Percentiles rank a stretch among this genome's conserved stretches.
Conservation (phyloP, 2,329 filamentous ascomycete genomes). For the Triangularia verruculosa region DNA sequence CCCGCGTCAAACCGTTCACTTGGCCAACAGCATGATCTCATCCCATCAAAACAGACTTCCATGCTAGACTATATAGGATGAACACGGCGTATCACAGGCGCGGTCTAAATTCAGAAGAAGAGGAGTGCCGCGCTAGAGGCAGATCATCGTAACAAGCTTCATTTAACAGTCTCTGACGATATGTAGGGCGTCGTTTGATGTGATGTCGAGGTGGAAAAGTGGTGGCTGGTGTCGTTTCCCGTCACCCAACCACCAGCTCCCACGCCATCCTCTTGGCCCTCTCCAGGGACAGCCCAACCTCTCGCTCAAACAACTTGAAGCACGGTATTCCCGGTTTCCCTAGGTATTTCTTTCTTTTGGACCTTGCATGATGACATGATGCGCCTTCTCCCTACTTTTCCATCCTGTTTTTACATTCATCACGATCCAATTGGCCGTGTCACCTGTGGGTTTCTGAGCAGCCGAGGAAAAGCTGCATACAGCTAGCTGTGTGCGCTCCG, state of each 20-base stretch:
- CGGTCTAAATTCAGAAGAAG: not conserved
- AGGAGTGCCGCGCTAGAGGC: not conserved
- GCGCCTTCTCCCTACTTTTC: not conserved
- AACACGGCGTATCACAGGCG: not conserved
- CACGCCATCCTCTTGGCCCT: not conserved
- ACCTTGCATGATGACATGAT: not conserved
- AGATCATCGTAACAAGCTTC: not conserved
- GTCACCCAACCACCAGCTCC: slow-evolving; percentile 5
- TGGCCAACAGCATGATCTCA: not conserved
- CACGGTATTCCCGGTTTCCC: not conserved
- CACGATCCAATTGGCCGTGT: not conserved
- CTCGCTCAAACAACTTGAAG: not conserved
- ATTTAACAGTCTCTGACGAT: not conserved
- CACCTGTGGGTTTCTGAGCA: not conserved
- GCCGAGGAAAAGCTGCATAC: not conserved
- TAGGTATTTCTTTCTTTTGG: not conserved
- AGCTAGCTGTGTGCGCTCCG: not conserved
- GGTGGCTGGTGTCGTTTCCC: slow-evolving; percentile 6
- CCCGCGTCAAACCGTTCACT: slow-evolving; percentile 5
- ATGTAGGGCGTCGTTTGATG: slow-evolving; percentile 3
- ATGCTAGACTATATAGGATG: not conserved
- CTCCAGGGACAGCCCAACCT: slow-evolving; percentile 4
- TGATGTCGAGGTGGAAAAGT: not conserved
- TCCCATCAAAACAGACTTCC: not conserved
- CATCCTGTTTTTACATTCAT: not conserved